phyloP scores from a whole-genome alignment of 306 rosid species.

The Begonia peltatifolia region DNA sequence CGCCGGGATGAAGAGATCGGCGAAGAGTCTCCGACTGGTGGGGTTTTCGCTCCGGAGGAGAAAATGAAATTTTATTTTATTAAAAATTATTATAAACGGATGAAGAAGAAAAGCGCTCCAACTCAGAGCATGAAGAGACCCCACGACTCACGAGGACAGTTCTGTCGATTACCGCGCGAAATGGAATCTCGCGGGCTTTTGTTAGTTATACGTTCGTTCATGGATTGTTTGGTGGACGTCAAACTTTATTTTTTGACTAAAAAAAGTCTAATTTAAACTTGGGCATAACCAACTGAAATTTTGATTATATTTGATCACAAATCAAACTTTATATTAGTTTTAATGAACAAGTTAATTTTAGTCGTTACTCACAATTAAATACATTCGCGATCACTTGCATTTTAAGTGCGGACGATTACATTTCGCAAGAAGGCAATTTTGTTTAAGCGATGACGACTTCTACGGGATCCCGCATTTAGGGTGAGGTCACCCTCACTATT shows the following conservation, averaged over 20 bases:
- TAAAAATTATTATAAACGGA: neutral
- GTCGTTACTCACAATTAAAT: no score
- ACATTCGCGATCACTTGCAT: no score
- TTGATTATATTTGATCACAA: no score
- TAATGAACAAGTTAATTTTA: no score
- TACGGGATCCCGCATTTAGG: no score
- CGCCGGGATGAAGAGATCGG: neutral
- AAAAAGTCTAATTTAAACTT: no score
- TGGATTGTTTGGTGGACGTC: neutral
- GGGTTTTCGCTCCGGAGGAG: constrained; percentile 4
- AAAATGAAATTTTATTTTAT: neutral
- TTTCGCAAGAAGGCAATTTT: no score
- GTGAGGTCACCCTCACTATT: no score
- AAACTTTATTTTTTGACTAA: neutral
- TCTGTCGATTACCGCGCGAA: neutral
- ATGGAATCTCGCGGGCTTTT: neutral
- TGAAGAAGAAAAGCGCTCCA: constrained; percentile 3
- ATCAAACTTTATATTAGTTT: no score
- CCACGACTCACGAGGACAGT: neutral
- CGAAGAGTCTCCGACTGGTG: constrained; percentile 6
- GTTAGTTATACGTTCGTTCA: neutral
- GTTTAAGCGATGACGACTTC: no score
- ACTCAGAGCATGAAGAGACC: neutral
- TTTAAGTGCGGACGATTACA: no score
- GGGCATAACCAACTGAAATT: no score